Evolutionary conservation across 257 asterid species (phyloP).

Genomic region (Penstemon newberryi): DNA sequence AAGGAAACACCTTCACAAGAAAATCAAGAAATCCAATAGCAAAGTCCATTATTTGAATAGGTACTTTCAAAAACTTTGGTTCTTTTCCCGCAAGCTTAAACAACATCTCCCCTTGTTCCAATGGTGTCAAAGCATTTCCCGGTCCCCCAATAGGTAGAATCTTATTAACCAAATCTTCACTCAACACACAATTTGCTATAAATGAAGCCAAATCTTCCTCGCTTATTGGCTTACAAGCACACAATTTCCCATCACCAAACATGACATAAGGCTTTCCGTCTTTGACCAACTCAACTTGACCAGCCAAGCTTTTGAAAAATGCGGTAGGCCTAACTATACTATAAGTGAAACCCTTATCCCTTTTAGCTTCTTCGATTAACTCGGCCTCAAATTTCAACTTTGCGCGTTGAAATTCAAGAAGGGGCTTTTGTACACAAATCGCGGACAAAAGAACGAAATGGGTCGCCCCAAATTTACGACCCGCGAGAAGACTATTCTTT

Average conservation of each 20-base stretch:
- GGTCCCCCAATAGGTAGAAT: conserved; percentile 87
- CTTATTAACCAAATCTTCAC: conserved; percentile 56
- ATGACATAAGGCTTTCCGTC: conserved; percentile 97
- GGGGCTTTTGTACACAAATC: conserved; percentile 96
- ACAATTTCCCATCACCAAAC: conserved; percentile 91
- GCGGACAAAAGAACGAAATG: conserved; percentile 92
- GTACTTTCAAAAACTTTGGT: conserved; percentile 79
- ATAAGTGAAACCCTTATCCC: conserved; percentile 50
- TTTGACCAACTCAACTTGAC: conserved; percentile 86
- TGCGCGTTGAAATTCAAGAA: conserved; percentile 93
- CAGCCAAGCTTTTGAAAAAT: conserved; percentile 96
- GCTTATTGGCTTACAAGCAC: conserved; percentile 95
- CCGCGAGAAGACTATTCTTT: conserved; percentile 76
- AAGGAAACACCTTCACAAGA: conserved; percentile 74
- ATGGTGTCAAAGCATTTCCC: conserved; percentile 84
- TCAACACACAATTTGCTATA: conserved; percentile 71
- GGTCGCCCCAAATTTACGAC: conserved; percentile 74
- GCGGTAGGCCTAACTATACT: conserved; percentile 98
- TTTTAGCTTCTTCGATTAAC: conserved; percentile 54
- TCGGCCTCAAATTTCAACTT: conserved; percentile 86
- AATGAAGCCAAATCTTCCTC: conserved; percentile 83
- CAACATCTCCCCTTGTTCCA: conserved; percentile 93
- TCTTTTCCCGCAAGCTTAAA: conserved; percentile 70
- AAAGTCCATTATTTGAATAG: conserved; percentile 89
- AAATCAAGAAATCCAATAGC: conserved; percentile 80